Percentiles rank a stretch among this genome's conserved stretches.
phyloP scores from a whole-genome alignment of 1,139 yeast genomes.

The Arxiozyma telluris region DNA sequence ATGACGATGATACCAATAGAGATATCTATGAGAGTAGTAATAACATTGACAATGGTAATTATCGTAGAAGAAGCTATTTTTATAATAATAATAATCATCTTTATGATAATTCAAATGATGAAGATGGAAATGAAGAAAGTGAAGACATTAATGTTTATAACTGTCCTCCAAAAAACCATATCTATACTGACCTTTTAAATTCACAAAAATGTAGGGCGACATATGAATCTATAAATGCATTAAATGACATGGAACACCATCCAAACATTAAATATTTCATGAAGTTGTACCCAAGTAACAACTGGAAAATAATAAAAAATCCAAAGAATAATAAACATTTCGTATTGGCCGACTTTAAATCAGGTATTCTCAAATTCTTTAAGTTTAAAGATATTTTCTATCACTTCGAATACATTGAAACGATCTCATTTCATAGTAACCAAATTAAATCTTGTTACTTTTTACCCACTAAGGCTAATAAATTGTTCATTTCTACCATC shows the following conservation, averaged over 20 bases:
- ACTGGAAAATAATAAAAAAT: conserved; percentile 17
- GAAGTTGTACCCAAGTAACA: conserved; percentile 9
- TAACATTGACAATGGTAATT: background rate
- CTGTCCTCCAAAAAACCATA: background rate
- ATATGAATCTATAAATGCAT: background rate
- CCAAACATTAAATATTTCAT: background rate
- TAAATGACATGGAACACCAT: background rate
- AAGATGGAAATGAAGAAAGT: too few relatives aligned
- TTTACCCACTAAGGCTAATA: conserved; percentile 11
- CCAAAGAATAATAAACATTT: conserved; percentile 11
- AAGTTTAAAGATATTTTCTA: conserved; percentile 8
- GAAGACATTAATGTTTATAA: background rate
- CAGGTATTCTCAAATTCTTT: conserved; percentile 18
- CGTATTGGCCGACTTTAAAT: conserved; percentile 11
- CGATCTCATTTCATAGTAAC: conserved; percentile 15
- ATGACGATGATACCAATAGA: too few relatives aligned
- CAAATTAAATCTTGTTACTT: conserved; percentile 11
- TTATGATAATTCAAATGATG: too few relatives aligned
- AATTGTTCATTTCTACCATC: conserved; percentile 17
- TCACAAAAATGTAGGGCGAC: background rate
- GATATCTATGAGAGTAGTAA: too few relatives aligned
- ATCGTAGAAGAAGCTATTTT: background rate
- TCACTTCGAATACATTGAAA: conserved; percentile 16
- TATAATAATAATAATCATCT: too few relatives aligned
- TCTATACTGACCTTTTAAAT: background rate